Base-by-base conservation (phyloP, 306 rosid species). In the Parietaria judaica region DNA sequence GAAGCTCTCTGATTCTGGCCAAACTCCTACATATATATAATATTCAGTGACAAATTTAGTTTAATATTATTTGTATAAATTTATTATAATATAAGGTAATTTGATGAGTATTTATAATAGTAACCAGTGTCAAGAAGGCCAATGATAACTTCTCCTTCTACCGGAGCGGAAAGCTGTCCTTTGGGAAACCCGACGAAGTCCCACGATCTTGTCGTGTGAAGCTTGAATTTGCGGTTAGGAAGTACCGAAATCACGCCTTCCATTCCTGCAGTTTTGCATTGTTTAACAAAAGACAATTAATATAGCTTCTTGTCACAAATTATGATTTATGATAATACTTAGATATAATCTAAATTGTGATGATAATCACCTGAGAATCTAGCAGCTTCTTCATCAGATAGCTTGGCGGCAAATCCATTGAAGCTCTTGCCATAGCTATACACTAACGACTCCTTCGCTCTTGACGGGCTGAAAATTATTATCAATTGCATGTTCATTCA, bases 151-250 rank as follows among this genome's bases (percentile, higher is more conserved):
- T 68, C 61, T 60, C 38, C 73, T 35, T 58, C 63, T 35, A 16
- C 14, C 11, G 70, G 5, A 12, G 16, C 41, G 41, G 72, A 58
- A 43, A 61, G 14, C n/a, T 66, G 16, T 31, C 51, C 53, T 6
- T 39, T 34, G 9, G 70, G 12, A 55, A 73, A 11, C 13, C 76
- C 76, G 58, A 63, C 55, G 64, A 73, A 77, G 52, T 77, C 74
- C 81, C 78, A 77, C 44, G 78, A 77, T 44, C 74, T 72, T 16
- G 78, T 77, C 15, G 76, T 73, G 56, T 78, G 83, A 54, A 70
- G 79, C 68, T 74, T 15, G 14, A 57, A 52, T 51, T n/a, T 70
- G 17, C 45, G 65, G 53, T 78, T 74, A 38, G 73, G 71, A 47
- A 74, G 10, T 58, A 78, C 83, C 6, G 77, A 78, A 56, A 78